phyloP scores from a whole-genome alignment of 83 land plant species.

The Picea mariana region DNA sequence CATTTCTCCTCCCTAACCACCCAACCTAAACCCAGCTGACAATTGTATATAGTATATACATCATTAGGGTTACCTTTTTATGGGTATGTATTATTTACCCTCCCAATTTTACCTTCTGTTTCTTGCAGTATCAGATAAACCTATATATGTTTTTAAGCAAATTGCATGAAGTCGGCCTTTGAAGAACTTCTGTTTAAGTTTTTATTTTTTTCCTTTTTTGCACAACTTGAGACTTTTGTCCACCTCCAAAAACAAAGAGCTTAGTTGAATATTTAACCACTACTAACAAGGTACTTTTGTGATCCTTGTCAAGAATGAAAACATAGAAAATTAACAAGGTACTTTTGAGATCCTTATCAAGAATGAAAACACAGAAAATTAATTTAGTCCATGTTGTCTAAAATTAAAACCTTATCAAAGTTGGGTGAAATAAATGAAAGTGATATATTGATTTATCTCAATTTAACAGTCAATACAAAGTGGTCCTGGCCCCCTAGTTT shows the following conservation, averaged over 20 bases:
- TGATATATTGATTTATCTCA: not conserved
- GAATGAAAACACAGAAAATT: not conserved
- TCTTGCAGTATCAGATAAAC: not conserved
- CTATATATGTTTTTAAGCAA: not conserved
- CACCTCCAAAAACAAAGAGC: not conserved
- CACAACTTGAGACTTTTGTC: not conserved
- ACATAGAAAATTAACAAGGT: not conserved
- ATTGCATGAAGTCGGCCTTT: not conserved
- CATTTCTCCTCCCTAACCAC: too few relatives aligned
- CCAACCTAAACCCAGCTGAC: too few relatives aligned
- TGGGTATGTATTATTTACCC: not conserved
- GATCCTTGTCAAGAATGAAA: not conserved
- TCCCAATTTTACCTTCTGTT: not conserved
- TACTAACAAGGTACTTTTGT: not conserved
- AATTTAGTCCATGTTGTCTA: not conserved
- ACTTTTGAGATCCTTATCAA: not conserved
- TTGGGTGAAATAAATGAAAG: not conserved
- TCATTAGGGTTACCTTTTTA: constrained; percentile 6
- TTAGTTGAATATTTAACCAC: not conserved
- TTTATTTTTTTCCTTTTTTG: not conserved
- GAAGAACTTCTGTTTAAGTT: not conserved
- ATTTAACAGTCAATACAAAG: not conserved
- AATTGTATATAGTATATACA: not conserved
- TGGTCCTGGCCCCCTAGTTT: not conserved
- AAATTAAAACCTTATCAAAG: not conserved